A percentile compares a stretch with the other conserved stretches of the same genome.
Evolutionary conservation across 129 eudicot species (phyloP).

Genomic region (Artemisia tridentata): DNA sequence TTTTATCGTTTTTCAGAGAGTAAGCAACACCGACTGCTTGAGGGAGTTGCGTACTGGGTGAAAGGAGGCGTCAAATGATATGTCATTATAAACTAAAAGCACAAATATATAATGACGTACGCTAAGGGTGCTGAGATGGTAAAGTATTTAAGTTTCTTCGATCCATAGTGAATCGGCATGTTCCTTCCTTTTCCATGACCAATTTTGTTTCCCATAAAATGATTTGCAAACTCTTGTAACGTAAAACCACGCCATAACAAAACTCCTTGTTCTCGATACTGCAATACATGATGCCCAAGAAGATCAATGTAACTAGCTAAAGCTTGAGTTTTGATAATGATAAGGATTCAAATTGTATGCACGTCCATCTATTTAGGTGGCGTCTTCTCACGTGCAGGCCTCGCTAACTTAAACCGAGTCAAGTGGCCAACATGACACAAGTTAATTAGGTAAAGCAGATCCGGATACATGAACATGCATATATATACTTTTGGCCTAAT

Average conservation of each 20-base stretch:
- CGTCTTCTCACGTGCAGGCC: too few relatives aligned
- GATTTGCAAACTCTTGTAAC: conserved; percentile 54
- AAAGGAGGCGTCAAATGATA: neutral
- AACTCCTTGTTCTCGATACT: conserved; percentile 73
- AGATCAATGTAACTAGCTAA: neutral
- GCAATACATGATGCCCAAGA: neutral
- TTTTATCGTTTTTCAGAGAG: conserved; percentile 56
- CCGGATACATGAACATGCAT: too few relatives aligned
- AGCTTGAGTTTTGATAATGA: conserved; percentile 43
- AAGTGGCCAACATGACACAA: too few relatives aligned
- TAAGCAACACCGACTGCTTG: conserved; percentile 80
- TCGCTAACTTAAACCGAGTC: too few relatives aligned
- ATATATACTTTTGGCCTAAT: too few relatives aligned
- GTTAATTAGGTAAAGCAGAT: too few relatives aligned
- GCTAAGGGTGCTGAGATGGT: conserved; percentile 58
- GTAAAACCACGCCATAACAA: conserved; percentile 75
- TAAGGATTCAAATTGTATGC: conserved; percentile 44
- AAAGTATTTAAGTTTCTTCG: conserved; percentile 50
- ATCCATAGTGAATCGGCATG: conserved; percentile 66
- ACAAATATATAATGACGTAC: conserved; percentile 29
- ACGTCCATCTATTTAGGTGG: neutral
- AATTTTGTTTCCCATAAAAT: conserved; percentile 45
- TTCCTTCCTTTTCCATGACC: conserved; percentile 67
- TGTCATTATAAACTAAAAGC: neutral
- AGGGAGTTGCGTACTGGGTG: conserved; percentile 61